These are phyloP conservation scores for Mucor sp. DNA, from an alignment of 371 early-diverging fungal species.

Conservation along the genomic window DNA sequence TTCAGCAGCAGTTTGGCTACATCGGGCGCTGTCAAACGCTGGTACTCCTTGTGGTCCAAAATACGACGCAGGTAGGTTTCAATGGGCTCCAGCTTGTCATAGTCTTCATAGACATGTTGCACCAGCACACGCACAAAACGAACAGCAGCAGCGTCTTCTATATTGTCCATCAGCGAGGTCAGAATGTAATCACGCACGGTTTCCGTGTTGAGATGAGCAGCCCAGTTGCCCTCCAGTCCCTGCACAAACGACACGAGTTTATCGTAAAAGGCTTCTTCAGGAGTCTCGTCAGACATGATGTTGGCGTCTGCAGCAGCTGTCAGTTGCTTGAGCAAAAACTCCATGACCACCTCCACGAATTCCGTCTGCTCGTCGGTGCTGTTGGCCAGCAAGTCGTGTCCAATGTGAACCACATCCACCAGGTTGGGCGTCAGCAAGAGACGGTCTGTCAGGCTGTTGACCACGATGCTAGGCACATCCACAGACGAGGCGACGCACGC, in stretches of 20 bases:
- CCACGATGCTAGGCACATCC: constrained; percentile 26
- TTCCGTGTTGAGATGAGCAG: constrained; percentile 28
- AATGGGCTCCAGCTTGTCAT: constrained; percentile 37
- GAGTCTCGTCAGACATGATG: constrained; percentile 17
- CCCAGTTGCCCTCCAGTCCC: not conserved
- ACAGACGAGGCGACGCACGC: constrained; percentile 27
- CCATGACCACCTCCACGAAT: constrained; percentile 14
- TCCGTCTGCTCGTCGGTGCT: not conserved
- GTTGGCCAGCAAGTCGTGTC: constrained; percentile 11
- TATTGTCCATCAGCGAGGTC: constrained; percentile 42
- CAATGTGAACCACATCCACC: constrained; percentile 28
- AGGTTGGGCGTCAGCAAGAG: constrained; percentile 18
- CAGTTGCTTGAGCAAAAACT: constrained; percentile 24
- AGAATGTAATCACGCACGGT: constrained; percentile 49
- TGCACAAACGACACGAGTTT: constrained; percentile 9
- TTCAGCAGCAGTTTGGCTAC: constrained; percentile 10
- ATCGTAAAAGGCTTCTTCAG: constrained; percentile 28
- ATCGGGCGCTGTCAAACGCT: constrained; percentile 30
- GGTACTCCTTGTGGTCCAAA: constrained; percentile 40
- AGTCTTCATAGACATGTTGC: constrained; percentile 30
- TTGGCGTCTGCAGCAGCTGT: constrained; percentile 22
- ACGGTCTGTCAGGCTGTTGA: constrained; percentile 1
- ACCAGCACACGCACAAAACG: constrained; percentile 33
- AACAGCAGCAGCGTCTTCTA: constrained; percentile 41
- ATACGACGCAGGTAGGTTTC: constrained; percentile 47